Evolutionary conservation across 495 filamentous ascomycete species (phyloP).

Genomic region (Neohortaea acidophila): DNA sequence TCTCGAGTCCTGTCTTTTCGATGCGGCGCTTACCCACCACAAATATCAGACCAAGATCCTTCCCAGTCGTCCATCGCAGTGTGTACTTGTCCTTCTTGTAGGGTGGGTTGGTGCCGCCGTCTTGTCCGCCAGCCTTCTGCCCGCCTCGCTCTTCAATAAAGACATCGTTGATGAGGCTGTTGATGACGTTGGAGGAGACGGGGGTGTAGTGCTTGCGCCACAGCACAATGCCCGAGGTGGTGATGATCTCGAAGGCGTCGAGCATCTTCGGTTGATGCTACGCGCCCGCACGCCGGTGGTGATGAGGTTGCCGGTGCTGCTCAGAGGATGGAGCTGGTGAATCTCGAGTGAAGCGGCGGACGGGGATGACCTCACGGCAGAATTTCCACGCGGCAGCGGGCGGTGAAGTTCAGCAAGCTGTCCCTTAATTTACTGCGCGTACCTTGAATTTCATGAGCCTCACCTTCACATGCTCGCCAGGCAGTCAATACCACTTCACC

Average conservation of each 20-base stretch:
- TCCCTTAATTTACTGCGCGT: not conserved
- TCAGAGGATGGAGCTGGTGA: not conserved
- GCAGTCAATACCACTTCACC: not conserved
- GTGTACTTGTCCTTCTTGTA: constrained; percentile 92
- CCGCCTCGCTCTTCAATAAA: constrained; percentile 86
- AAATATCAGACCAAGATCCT: constrained; percentile 88
- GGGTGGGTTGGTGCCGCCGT: constrained; percentile 46
- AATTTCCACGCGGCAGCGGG: not conserved
- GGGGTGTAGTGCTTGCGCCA: constrained; percentile 83
- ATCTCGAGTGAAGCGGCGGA: not conserved
- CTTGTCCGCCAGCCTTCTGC: constrained; percentile 42
- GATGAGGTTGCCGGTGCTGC: too few species aligned
- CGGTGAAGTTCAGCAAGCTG: constrained; percentile 3
- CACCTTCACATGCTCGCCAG: not conserved
- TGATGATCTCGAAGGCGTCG: constrained; percentile 90
- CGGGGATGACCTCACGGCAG: constrained; percentile 7
- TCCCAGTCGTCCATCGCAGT: constrained; percentile 79
- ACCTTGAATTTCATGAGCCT: not conserved
- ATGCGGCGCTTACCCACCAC: constrained; percentile 43
- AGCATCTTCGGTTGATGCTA: constrained; percentile 57
- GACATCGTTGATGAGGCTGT: constrained; percentile 87
- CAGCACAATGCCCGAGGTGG: constrained; percentile 87
- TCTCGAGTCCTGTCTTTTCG: too few species aligned
- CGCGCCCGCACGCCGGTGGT: not conserved
- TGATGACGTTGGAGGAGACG: constrained; percentile 67